Evolutionary conservation across 768 basidiomycete genomes (phyloP).

Genomic region (Rickenella mellea): DNA sequence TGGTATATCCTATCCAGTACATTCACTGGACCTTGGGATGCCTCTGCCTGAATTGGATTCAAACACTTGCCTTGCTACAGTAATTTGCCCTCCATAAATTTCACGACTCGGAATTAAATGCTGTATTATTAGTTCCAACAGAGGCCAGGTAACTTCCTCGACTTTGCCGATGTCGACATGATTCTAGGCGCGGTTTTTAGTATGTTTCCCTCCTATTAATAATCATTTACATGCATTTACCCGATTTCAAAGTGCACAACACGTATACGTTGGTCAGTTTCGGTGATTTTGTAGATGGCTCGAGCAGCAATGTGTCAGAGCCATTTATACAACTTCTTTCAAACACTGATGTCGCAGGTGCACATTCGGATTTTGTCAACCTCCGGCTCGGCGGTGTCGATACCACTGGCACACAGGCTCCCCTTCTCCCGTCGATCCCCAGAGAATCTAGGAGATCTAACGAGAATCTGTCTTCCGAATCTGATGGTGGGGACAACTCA

Average conservation of each 20-base stretch:
- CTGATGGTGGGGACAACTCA: too few species aligned
- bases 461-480: too few species aligned
- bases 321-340: slow-evolving; percentile 31
- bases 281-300: slow-evolving; percentile 24
- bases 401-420: slow-evolving; percentile 9
- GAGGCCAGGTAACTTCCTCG: slow-evolving; percentile 28
- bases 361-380: slow-evolving; percentile 24
- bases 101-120: slow-evolving; percentile 1
- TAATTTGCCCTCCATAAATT: slow-evolving; percentile 10
- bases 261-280: slow-evolving; percentile 26
- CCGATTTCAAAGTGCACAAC: slow-evolving; percentile 21
- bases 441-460: too few species aligned
- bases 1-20: slow-evolving; percentile 57
- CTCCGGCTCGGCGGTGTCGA: slow-evolving; percentile 16
- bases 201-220: slow-evolving; percentile 23
- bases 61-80: slow-evolving; percentile 21
- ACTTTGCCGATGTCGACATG: slow-evolving; percentile 35
- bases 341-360: slow-evolving; percentile 32
- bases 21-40: slow-evolving; percentile 48
- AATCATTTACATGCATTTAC: background rate
- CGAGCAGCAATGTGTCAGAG: slow-evolving; percentile 15
- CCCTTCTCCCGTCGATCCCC: slow-evolving; percentile 15
- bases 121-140: slow-evolving; percentile 67
- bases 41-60: slow-evolving; percentile 16
- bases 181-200: slow-evolving; percentile 77